Base-by-base conservation (phyloP, 2,329 filamentous ascomycete species). In the Diaporthe longicolla region DNA sequence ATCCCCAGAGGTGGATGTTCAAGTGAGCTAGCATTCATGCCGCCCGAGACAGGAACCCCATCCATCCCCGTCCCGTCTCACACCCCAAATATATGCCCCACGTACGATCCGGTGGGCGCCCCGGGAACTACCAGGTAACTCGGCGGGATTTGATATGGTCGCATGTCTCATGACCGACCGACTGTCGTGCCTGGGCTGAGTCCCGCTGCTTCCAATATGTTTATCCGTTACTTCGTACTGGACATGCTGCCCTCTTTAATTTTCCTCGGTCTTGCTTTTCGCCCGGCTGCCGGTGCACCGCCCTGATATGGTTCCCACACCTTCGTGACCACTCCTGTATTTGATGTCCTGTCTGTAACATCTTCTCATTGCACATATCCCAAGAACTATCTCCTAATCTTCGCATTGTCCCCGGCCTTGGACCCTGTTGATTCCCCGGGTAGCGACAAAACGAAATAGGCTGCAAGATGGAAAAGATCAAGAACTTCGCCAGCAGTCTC, bases 61-160 rank as follows among this genome's bases (percentile, higher is more conserved):
- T 40, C 13, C 59, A 48, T 63, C 59, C 40, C 29, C 40, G 11
- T 48, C 59, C 40, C 59, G 40, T 45, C 43, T 24, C 24, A 32
- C 40, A 9, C 45, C 45, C 45, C 19, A 48, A 48, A 45, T 19
- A 65, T n/a, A 48, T 48, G 63, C 63, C 63, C 63, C 63, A 52
- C 63, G 63, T 52, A 37, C 45, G 45, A 52, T 52, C 63, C 63
- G 63, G 63, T 66, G 63, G 63, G 63, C 63, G 63, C 29, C 45
- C 63, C 61, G 43, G 63, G 45, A 35, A 37, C 29, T 52, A 19
- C 63, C 63, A 66, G 10, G 68, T 57, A 45, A 58, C 52, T 57
- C 35, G 45, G 13, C 68, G 52, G 55, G 68, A 45, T 58, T 48
- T 35, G 35, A 48, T 58, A 29, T 35, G 35, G 37, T 35, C 11